Percentiles rank a stretch among this genome's conserved stretches.
Evolutionary conservation across 805 yeast species (phyloP).

Genomic region (Alloascoidea africana): DNA sequence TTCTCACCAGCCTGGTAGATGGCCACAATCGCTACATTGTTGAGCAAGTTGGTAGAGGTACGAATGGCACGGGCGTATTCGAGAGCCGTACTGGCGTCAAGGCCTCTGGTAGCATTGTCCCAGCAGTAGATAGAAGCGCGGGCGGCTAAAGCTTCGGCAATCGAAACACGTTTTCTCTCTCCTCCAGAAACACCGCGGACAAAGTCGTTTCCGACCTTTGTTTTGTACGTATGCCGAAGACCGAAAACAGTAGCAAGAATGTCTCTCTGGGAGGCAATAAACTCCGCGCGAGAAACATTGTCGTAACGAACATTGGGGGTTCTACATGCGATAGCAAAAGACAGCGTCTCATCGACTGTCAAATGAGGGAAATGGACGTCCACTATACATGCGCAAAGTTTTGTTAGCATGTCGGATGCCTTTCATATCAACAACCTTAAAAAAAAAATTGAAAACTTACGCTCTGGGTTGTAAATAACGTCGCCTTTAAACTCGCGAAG

Average conservation of each 20-base stretch:
- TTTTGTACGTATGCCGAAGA: constrained; percentile 39
- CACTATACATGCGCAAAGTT: constrained; percentile 24
- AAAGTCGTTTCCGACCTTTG: constrained; percentile 46
- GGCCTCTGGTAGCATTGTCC: constrained; percentile 79
- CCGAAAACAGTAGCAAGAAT: constrained; percentile 41
- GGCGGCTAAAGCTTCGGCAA: constrained; percentile 60
- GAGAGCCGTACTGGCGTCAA: constrained; percentile 73
- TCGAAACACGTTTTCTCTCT: constrained; percentile 73
- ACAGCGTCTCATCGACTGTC: constrained; percentile 59
- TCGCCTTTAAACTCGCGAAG: constrained; percentile 38
- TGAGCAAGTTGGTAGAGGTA: constrained; percentile 36
- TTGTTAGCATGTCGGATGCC: too few species aligned
- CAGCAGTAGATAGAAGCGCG: constrained; percentile 53
- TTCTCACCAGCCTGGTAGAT: constrained; percentile 58
- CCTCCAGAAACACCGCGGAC: constrained; percentile 75
- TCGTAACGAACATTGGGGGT: constrained; percentile 43
- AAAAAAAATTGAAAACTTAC: constrained; percentile 10
- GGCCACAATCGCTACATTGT: constrained; percentile 47
- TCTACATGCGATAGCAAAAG: constrained; percentile 54
- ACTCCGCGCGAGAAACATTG: constrained; percentile 29
- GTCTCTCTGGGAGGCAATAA: constrained; percentile 30
- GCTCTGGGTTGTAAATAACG: constrained; percentile 22
- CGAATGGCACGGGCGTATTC: constrained; percentile 58
- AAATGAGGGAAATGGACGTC: constrained; percentile 68
- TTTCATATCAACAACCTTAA: too few species aligned